A percentile compares a stretch with the other conserved stretches of the same genome.
Evolutionary conservation across 352 stramenopile genomes (phyloP).

Genomic region (Globisporangium rhizosaccharum): DNA sequence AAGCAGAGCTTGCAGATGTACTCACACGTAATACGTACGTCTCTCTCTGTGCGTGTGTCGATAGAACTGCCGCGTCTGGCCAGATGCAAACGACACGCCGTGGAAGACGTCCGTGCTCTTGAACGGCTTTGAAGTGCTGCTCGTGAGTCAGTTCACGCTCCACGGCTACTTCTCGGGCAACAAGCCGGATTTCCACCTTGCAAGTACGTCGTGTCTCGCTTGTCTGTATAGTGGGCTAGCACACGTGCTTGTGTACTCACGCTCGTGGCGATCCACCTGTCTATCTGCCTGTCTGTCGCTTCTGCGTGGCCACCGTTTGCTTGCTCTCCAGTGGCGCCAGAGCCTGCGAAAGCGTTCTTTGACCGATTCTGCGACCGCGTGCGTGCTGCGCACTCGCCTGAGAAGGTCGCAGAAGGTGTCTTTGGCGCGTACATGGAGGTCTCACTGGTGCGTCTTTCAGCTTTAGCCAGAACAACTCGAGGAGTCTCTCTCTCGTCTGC

Average conservation of each 20-base stretch:
- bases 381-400: conserved; percentile 39
- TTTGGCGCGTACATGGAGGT: conserved; percentile 88
- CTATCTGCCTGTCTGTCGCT: neutral
- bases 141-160: conserved; percentile 88
- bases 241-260: neutral
- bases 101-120: conserved; percentile 69
- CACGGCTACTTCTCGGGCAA: conserved; percentile 77
- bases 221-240: no score
- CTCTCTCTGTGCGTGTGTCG: neutral
- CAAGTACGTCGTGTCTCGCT: conserved; percentile 39
- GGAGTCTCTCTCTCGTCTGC: neutral
- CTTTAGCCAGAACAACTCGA: neutral
- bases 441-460: conserved; percentile 41
- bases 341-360: conserved; percentile 66
- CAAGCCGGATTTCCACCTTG: conserved; percentile 84
- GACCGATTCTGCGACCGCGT: conserved; percentile 69
- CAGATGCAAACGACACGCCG: conserved; percentile 37
- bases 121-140: conserved; percentile 68
- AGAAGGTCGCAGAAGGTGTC: conserved; percentile 73
- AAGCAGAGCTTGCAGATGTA: no score
- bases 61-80: conserved; percentile 79
- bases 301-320: neutral
- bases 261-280: neutral
- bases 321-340: conserved; percentile 47
- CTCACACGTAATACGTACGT: neutral